Conservation (phyloP, 148 eudicot species). For the Agrostemma githago region DNA sequence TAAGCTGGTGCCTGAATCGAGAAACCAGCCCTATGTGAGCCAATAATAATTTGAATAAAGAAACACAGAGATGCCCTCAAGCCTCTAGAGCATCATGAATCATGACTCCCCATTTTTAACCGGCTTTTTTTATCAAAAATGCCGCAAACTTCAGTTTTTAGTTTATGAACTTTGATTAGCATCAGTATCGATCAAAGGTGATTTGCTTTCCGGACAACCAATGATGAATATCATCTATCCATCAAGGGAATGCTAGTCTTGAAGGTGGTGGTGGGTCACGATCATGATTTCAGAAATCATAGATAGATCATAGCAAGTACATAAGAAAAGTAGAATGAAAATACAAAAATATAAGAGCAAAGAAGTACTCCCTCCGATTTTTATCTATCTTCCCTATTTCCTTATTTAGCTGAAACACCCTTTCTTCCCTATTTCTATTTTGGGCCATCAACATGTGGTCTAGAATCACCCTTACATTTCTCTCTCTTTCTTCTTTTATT, state of each 20-base stretch:
- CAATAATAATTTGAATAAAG: conserved; percentile 2
- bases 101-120: neutral
- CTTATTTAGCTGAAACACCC: too few relatives aligned
- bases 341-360: neutral
- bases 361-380: too few relatives aligned
- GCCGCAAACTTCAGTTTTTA: neutral
- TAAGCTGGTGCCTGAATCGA: conserved; percentile 62
- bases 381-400: too few relatives aligned
- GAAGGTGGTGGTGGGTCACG: too few relatives aligned
- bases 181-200: neutral
- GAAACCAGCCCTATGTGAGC: conserved; percentile 17
- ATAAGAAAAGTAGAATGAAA: neutral
- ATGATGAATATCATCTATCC: too few relatives aligned
- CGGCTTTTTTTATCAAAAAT: neutral
- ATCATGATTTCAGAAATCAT: neutral
- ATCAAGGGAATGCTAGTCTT: too few relatives aligned
- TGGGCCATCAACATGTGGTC: too few relatives aligned
- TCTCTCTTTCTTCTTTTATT: too few relatives aligned
- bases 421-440: too few relatives aligned
- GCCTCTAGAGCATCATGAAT: neutral
- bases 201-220: neutral
- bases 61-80: neutral
- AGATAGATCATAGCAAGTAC: neutral
- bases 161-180: neutral
- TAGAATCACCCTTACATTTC: too few relatives aligned